A percentile compares a stretch with the other conserved stretches of the same genome.
These are phyloP conservation scores for Solanum virginianum DNA, from an alignment of 257 asterid species.

Conservation along the genomic window DNA sequence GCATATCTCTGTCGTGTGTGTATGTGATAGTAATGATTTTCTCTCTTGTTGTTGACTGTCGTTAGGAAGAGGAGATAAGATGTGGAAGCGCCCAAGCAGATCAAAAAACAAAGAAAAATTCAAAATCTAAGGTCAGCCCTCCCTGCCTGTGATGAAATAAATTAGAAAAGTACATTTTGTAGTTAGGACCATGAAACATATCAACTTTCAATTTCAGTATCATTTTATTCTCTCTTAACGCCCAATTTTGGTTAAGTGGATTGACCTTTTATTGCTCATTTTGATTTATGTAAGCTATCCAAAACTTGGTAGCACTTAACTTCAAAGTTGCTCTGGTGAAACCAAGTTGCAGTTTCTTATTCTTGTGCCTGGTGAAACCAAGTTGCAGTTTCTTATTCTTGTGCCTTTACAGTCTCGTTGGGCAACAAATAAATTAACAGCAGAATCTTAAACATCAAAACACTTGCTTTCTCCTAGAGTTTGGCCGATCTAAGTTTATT, in stretches of 20 bases:
- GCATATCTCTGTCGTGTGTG: background rate
- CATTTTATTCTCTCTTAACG: background rate
- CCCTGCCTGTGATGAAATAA: background rate
- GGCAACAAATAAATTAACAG: too few relatives aligned
- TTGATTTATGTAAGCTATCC: background rate
- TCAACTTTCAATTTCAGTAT: background rate
- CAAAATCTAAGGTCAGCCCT: slow-evolving; percentile 33
- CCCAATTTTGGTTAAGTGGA: background rate
- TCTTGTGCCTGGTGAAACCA: too few relatives aligned
- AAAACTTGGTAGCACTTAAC: background rate
- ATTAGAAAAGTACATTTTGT: background rate
- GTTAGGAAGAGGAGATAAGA: slow-evolving; percentile 55
- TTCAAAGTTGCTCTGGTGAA: too few relatives aligned
- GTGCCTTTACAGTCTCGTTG: too few relatives aligned
- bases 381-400: too few relatives aligned
- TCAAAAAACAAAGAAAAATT: background rate
- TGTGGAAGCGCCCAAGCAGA: slow-evolving; percentile 18
- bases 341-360: too few relatives aligned
- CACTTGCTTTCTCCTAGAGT: too few relatives aligned
- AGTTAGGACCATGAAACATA: background rate
- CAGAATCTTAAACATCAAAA: too few relatives aligned
- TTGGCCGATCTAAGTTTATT: too few relatives aligned
- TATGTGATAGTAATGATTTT: background rate
- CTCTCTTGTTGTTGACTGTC: background rate
- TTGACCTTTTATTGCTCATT: background rate